Conservation (phyloP, 768 basidiomycete species). For the Kwoniella sp. region DNA sequence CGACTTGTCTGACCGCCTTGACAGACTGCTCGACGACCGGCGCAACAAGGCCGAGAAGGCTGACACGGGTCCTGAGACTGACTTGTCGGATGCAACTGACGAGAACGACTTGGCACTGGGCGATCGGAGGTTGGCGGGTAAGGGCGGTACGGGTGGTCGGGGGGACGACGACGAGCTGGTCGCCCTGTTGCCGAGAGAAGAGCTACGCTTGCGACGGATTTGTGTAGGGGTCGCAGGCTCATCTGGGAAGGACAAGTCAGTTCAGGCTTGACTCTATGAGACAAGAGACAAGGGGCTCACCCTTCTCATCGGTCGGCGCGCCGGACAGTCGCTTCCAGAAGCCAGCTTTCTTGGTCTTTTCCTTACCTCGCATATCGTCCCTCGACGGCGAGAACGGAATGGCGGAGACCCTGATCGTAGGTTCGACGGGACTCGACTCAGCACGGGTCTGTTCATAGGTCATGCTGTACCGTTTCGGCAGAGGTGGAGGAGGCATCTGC, state of each 20-base stretch:
- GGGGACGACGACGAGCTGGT: slow-evolving; percentile 1
- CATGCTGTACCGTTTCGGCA: slow-evolving; percentile 10
- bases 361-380: slow-evolving; percentile 16
- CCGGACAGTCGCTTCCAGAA: slow-evolving; percentile 43
- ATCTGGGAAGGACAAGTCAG: too few relatives aligned
- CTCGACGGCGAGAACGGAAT: slow-evolving; percentile 34
- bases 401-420: slow-evolving; percentile 17
- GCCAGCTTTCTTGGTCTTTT: slow-evolving; percentile 13
- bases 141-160: slow-evolving; percentile 30
- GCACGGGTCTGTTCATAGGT: too few relatives aligned
- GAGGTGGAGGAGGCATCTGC: slow-evolving; percentile 40
- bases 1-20: slow-evolving; percentile 19
- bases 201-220: slow-evolving; percentile 27
- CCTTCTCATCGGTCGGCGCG: slow-evolving; percentile 2
- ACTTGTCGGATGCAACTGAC: slow-evolving; percentile 14
- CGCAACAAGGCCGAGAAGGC: slow-evolving; percentile 23
- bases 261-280: not conserved
- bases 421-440: too few relatives aligned
- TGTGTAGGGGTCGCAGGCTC: too few relatives aligned
- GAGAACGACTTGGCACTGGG: slow-evolving; percentile 24
- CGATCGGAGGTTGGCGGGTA: slow-evolving; percentile 37
- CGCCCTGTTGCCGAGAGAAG: slow-evolving; percentile 19
- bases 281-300: slow-evolving; percentile 6
- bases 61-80: slow-evolving; percentile 13
- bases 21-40: slow-evolving; percentile 28